phyloP scores from a whole-genome alignment of 1,139 yeast species.

The Williopsis jadinii region DNA sequence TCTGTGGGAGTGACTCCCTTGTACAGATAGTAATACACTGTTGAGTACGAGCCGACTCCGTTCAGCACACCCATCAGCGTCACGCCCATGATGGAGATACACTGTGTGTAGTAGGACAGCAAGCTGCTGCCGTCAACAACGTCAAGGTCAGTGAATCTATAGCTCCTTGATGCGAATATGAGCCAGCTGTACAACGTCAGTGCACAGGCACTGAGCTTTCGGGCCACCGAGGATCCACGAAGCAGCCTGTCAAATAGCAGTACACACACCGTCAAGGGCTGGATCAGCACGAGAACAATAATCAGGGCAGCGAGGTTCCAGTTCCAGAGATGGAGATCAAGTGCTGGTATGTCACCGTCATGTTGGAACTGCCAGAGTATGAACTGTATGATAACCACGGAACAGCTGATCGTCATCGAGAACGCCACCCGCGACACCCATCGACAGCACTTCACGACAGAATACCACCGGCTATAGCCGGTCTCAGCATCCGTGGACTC shows the following conservation, averaged over 20 bases:
- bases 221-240: conserved; percentile 2
- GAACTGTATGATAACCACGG: conserved; percentile 17
- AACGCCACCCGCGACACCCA: conserved; percentile 13
- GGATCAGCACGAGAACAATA: conserved; percentile 19
- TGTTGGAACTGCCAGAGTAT: conserved; percentile 13
- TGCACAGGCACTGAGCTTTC: background rate
- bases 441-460: conserved; percentile 1
- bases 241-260: conserved; percentile 28
- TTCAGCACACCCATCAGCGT: conserved; percentile 64
- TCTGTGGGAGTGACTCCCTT: conserved; percentile 9
- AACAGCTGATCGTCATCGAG: conserved; percentile 14
- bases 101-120: conserved; percentile 25
- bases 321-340: conserved; percentile 1
- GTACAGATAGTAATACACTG: conserved; percentile 41
- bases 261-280: conserved; percentile 26
- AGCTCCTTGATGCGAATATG: conserved; percentile 18
- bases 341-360: background rate
- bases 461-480: background rate
- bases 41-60: conserved; percentile 72
- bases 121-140: conserved; percentile 10
- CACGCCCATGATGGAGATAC: conserved; percentile 64
- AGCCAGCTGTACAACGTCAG: conserved; percentile 15
- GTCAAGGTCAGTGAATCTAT: conserved; percentile 15
- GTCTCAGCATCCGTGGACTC: background rate
- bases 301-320: conserved; percentile 12